Conservation (phyloP, 768 basidiomycete genomes). For the Crepidotus variabilis region DNA sequence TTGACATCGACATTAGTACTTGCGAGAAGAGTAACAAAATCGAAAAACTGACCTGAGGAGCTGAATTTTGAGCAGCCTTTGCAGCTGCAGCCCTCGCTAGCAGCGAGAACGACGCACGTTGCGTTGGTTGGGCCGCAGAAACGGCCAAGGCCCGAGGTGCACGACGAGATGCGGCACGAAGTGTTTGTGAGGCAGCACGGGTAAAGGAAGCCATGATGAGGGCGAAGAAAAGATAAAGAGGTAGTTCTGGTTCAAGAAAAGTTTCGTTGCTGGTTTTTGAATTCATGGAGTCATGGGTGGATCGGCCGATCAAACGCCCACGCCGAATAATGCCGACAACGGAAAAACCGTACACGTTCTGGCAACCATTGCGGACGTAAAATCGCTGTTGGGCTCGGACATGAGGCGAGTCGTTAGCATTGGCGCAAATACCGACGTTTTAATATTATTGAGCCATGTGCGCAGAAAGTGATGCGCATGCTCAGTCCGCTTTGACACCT, state of each 20-base stretch:
- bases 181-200: conserved; percentile 58
- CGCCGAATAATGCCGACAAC: neutral
- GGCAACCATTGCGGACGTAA: neutral
- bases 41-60: conserved; percentile 28
- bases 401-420: too few relatives aligned
- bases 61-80: conserved; percentile 30
- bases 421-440: too few relatives aligned
- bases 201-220: conserved; percentile 60
- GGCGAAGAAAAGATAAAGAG: neutral
- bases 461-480: neutral
- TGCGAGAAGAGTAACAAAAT: neutral
- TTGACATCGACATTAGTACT: neutral
- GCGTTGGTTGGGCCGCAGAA: conserved; percentile 35
- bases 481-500: neutral
- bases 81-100: conserved; percentile 47
- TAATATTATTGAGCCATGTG: neutral
- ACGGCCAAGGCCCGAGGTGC: conserved; percentile 47
- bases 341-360: neutral
- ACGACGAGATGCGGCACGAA: conserved; percentile 66
- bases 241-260: neutral
- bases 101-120: conserved; percentile 66
- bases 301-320: conserved; percentile 2
- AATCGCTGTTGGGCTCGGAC: neutral
- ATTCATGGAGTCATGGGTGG: conserved; percentile 1
- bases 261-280: conserved; percentile 13